Evolutionary conservation across 2,329 filamentous ascomycete species (phyloP).

Genomic region (Emmonsiellopsis sp.): DNA sequence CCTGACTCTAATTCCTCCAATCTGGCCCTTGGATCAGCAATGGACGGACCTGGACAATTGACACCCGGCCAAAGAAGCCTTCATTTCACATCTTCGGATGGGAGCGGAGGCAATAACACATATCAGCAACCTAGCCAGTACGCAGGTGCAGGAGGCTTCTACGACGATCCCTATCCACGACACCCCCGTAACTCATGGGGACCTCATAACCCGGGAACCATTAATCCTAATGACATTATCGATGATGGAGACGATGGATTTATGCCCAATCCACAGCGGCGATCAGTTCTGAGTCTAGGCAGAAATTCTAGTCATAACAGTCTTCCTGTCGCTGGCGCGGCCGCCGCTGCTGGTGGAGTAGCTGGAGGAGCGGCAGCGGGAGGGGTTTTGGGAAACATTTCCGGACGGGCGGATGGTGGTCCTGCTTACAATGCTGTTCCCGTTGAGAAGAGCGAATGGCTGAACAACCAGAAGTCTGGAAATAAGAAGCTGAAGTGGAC

Average conservation of each 20-base stretch:
- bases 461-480: constrained; percentile 49
- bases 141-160: constrained; percentile 30
- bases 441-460: constrained; percentile 58
- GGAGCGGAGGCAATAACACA: constrained; percentile 41
- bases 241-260: constrained; percentile 87
- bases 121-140: constrained; percentile 23
- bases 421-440: constrained; percentile 50
- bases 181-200: constrained; percentile 46
- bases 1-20: constrained; percentile 33
- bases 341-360: constrained; percentile 24
- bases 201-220: constrained; percentile 42
- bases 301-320: constrained; percentile 30
- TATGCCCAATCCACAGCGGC: constrained; percentile 45
- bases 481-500: constrained; percentile 63
- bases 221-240: constrained; percentile 71
- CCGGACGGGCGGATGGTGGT: constrained; percentile 34
- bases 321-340: constrained; percentile 35
- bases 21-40: constrained; percentile 25
- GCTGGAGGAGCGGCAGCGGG: constrained; percentile 32
- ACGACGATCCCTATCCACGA: constrained; percentile 57
- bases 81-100: constrained; percentile 37
- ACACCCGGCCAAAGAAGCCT: constrained; percentile 27
- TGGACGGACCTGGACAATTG: constrained; percentile 22
- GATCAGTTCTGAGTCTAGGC: constrained; percentile 52
- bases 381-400: constrained; percentile 35